phyloP scores from a whole-genome alignment of 164 flowering plant genomes.

The Vitis riparia region DNA sequence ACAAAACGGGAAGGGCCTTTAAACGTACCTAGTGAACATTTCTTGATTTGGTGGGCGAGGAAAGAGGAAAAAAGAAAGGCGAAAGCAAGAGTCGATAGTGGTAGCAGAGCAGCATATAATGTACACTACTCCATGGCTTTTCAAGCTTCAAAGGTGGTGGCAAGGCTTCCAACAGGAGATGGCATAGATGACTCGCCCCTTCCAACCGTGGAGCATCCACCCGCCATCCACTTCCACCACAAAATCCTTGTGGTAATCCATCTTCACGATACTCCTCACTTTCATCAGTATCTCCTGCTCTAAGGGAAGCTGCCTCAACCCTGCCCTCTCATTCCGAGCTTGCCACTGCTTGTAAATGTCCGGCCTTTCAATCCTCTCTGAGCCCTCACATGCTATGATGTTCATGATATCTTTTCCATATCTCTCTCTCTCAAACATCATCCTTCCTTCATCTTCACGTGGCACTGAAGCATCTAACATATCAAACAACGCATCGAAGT shows the following conservation, averaged over 20 bases:
- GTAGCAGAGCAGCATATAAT: no score
- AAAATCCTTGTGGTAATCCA: slow-evolving; percentile 34
- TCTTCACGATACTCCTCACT: slow-evolving; percentile 13
- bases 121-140: no score
- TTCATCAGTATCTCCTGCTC: slow-evolving; percentile 15
- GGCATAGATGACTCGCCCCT: slow-evolving; percentile 30
- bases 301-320: slow-evolving; percentile 28
- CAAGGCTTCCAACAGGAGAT: slow-evolving; percentile 29
- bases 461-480: neutral
- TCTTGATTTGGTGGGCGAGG: no score
- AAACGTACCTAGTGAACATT: no score
- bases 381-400: slow-evolving; percentile 8
- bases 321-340: slow-evolving; percentile 19
- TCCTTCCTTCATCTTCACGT: slow-evolving; percentile 2
- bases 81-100: no score
- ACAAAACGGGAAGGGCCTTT: no score
- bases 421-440: slow-evolving; percentile 3
- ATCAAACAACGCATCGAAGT: slow-evolving; percentile 1
- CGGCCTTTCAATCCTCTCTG: slow-evolving; percentile 8
- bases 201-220: slow-evolving; percentile 41
- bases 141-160: no score
- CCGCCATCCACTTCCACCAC: slow-evolving; percentile 22
- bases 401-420: slow-evolving; percentile 1
- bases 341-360: slow-evolving; percentile 25
- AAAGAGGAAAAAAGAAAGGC: no score